Evolutionary conservation across 495 filamentous ascomycete species (phyloP), one percentile per base, ranked within the genome.

Genomic region (Aspergillus biplanus): DNA sequence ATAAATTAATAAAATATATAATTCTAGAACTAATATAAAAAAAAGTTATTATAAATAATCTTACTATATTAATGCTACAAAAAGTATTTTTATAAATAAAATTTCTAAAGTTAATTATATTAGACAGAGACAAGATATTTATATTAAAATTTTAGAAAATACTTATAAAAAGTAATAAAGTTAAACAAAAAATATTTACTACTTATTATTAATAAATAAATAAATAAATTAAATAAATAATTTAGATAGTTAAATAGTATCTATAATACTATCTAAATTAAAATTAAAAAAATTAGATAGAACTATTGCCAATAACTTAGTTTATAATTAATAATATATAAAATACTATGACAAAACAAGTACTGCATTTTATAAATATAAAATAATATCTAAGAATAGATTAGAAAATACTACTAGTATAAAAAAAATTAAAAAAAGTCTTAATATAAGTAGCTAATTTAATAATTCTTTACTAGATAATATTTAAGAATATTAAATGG

Each of bases 1-100:
- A 13, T 37, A 37, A 18, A n/a, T 37, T 56, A 56, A 18, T 56
- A 56, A 31, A 27, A 53, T 53, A 53, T 31, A 53, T 55, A 33
- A 55, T 13, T 35, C 59, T 39, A 16, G 16, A 44, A 58, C 15
- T 44, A 42, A 46, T 44, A 39, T 18, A n/a, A 44, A 55, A 35
- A 5, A 15, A 44, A 11, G 4, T 4, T 44, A 44, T 15, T 44
- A 4, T 15, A 44, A 15, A 2, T 11, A 15, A 44, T 4, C 39
- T 44, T 44, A 44, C n/a, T 11, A 44, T 44, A 44, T 44, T 44
- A 44, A 44, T 44, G n/a, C 4, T 44, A 44, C n/a, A 44, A 44
- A 44, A 15, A 44, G 4, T 44, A 44, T 44, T 44, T 44, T 11
- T 44, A 44, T 44, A 44, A 4, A 44, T 4, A 2, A 5, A 4